These are phyloP conservation scores for Pleurotus tuoliensis DNA, from an alignment of 768 basidiomycete genomes.

Conservation along the genomic window DNA sequence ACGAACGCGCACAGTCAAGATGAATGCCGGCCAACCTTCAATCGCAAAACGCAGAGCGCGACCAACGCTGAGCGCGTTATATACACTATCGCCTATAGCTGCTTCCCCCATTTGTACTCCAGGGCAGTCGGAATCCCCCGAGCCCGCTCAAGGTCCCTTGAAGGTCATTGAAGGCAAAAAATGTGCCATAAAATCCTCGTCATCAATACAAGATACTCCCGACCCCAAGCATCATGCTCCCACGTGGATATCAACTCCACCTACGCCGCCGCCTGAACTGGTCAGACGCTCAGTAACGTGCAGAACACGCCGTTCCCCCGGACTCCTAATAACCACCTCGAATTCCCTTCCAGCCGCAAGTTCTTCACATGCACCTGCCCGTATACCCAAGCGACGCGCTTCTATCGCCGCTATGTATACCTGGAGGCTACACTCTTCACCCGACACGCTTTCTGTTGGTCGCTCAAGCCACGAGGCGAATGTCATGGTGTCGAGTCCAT, in stretches of 20 bases:
- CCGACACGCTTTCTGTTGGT: neutral
- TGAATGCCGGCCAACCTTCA: neutral
- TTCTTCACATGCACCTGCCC: slow-evolving; percentile 23
- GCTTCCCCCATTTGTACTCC: slow-evolving; percentile 60
- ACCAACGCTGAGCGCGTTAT: neutral
- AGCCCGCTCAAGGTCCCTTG: neutral
- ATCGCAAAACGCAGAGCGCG: neutral
- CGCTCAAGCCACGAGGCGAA: neutral
- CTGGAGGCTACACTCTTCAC: slow-evolving; percentile 3
- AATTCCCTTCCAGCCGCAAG: slow-evolving; percentile 44
- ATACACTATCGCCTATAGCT: slow-evolving; percentile 51
- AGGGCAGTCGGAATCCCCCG: slow-evolving; percentile 6
- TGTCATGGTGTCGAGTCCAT: neutral
- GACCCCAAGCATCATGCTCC: slow-evolving; percentile 27
- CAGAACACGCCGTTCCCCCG: slow-evolving; percentile 25
- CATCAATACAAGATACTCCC: neutral
- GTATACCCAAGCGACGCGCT: slow-evolving; percentile 31
- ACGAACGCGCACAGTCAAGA: neutral
- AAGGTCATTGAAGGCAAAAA: neutral
- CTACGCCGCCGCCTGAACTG: slow-evolving; percentile 48
- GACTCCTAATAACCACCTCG: slow-evolving; percentile 33
- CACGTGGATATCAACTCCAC: slow-evolving; percentile 57
- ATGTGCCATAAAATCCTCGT: slow-evolving; percentile 4
- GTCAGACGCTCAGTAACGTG: slow-evolving; percentile 33
- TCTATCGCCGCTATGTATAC: slow-evolving; percentile 37